Evolutionary conservation across 441 rosid species (phyloP).

Genomic region (Erodium moschatum): DNA sequence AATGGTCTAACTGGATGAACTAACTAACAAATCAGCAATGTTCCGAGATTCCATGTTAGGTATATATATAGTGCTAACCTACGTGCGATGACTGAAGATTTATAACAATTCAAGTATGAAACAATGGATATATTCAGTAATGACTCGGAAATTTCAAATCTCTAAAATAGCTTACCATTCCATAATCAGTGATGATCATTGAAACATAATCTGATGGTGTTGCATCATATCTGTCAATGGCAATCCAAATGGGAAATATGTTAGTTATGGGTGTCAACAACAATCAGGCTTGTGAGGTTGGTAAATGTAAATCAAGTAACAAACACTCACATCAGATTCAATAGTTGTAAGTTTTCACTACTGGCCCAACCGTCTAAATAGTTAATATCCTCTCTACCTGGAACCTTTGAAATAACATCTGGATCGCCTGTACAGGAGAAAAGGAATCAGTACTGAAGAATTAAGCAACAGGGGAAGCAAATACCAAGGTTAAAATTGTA

Average conservation of each 20-base stretch:
- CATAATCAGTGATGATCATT: constrained; percentile 85
- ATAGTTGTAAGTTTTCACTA: constrained; percentile 58
- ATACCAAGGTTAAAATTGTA: constrained; percentile 19
- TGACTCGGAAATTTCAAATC: neutral
- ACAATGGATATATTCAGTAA: neutral
- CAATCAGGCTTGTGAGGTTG: constrained; percentile 9
- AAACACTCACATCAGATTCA: constrained; percentile 62
- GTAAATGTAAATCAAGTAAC: constrained; percentile 12
- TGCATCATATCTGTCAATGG: constrained; percentile 66
- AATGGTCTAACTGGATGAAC: no score
- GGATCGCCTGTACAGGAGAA: constrained; percentile 60
- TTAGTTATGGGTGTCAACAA: neutral
- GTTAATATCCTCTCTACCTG: constrained; percentile 53
- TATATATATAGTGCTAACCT: no score
- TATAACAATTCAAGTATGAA: no score
- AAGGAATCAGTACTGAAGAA: constrained; percentile 10
- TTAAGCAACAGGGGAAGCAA: neutral
- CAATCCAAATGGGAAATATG: constrained; percentile 14
- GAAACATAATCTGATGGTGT: constrained; percentile 87
- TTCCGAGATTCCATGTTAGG: no score
- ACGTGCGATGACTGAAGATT: no score
- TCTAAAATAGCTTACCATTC: constrained; percentile 60
- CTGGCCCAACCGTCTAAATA: constrained; percentile 44
- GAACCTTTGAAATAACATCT: constrained; percentile 58
- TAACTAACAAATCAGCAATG: neutral